These are phyloP conservation scores for Talaromyces sp. DNA, from an alignment of 2,329 filamentous ascomycete species.

Conservation along the genomic window DNA sequence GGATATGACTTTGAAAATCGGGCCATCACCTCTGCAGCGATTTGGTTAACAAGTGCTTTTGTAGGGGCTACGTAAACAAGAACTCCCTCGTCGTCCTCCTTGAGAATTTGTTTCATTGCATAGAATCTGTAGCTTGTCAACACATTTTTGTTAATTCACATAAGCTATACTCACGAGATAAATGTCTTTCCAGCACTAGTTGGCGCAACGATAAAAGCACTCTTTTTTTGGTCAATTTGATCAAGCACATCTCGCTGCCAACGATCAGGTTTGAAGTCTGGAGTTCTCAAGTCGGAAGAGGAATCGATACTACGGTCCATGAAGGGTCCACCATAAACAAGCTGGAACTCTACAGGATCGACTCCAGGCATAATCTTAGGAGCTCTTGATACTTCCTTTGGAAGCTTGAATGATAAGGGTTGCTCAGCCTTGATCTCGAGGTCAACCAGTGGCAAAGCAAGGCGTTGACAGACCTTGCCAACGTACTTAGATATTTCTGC, in stretches of 20 bases:
- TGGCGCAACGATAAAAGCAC: slow-evolving; percentile 68
- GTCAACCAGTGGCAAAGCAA: not conserved
- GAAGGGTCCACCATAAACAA: slow-evolving; percentile 66
- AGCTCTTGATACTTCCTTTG: not conserved
- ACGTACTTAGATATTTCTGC: not conserved
- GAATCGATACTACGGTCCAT: slow-evolving; percentile 72
- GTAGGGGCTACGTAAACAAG: slow-evolving; percentile 77
- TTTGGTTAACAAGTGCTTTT: slow-evolving; percentile 79
- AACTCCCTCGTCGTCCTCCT: slow-evolving; percentile 64
- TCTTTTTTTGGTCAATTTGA: slow-evolving; percentile 65
- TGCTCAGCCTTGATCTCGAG: not conserved
- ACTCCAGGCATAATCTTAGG: not conserved
- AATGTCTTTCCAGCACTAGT: slow-evolving; percentile 80
- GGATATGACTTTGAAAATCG: slow-evolving; percentile 62
- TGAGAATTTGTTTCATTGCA: slow-evolving; percentile 72
- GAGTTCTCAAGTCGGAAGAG: slow-evolving; percentile 61
- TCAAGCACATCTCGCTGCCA: slow-evolving; percentile 75
- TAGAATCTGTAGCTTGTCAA: slow-evolving; percentile 55
- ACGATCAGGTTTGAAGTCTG: slow-evolving; percentile 65
- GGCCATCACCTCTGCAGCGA: slow-evolving; percentile 72
- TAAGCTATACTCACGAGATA: slow-evolving; percentile 48
- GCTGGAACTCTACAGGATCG: slow-evolving; percentile 58
- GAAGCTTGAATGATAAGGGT: not conserved
- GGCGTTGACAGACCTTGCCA: not conserved
- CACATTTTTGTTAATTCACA: not conserved